phyloP scores from a whole-genome alignment of 2,329 filamentous ascomycete species.

The Dendryphion nanum region DNA sequence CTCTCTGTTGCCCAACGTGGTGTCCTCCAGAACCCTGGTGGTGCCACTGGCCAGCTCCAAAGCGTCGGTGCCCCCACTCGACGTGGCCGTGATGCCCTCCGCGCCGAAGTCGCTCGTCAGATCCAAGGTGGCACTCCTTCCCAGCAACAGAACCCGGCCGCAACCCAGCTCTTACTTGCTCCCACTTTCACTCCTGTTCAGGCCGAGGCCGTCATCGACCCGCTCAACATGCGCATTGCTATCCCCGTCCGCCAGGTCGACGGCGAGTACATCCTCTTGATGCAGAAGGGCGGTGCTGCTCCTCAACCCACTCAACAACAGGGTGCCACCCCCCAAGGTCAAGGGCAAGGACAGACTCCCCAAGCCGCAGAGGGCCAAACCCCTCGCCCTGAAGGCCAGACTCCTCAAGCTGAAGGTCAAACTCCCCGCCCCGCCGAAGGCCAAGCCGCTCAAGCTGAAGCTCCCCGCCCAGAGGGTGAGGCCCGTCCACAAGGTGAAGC shows the following conservation, averaged over 20 bases:
- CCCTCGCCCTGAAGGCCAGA: too few relatives aligned
- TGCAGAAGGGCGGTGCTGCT: constrained; percentile 14
- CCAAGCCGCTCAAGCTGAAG: constrained; percentile 4
- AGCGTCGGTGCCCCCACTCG: constrained; percentile 16
- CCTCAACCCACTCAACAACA: constrained; percentile 7
- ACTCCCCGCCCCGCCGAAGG: constrained; percentile 1
- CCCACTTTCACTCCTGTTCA: constrained; percentile 38
- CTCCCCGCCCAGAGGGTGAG: constrained; percentile 5
- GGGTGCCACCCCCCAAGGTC: constrained; percentile 1
- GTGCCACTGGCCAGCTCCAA: constrained; percentile 30
- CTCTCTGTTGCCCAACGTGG: constrained; percentile 36
- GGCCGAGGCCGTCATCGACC: constrained; percentile 33
- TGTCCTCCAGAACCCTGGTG: constrained; percentile 37
- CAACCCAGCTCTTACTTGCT: constrained; percentile 30
- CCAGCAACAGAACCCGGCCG: constrained; percentile 32
- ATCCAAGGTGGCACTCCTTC: constrained; percentile 23
- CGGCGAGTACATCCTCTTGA: constrained; percentile 37
- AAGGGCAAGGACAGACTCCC: neutral
- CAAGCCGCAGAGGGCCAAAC: constrained; percentile 2
- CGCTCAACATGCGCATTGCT: constrained; percentile 36
- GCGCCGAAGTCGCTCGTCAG: constrained; percentile 4
- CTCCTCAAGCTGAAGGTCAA: constrained; percentile 2
- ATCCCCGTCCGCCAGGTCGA: constrained; percentile 35
- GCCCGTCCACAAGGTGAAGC: neutral
- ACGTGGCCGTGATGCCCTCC: constrained; percentile 22